phyloP scores from a whole-genome alignment of 1,139 yeast genomes.

The Blastobotrys arbuscula region DNA sequence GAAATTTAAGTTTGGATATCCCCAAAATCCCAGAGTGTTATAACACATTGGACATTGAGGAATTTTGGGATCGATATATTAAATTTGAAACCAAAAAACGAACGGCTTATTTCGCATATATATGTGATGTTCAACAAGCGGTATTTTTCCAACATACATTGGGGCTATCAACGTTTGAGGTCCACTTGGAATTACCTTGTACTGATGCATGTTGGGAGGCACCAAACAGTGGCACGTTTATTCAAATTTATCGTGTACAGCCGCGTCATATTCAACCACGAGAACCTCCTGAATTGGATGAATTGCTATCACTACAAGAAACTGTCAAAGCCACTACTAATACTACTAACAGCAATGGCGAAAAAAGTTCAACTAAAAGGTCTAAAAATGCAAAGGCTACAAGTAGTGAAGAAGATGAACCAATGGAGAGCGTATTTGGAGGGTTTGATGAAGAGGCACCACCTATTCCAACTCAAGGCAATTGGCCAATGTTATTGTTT shows the following conservation, averaged over 20 bases:
- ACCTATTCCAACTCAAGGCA: constrained; percentile 24
- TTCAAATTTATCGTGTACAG: constrained; percentile 31
- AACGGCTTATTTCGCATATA: constrained; percentile 33
- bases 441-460: constrained; percentile 1
- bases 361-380: background rate
- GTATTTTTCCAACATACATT: constrained; percentile 28
- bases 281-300: constrained; percentile 18
- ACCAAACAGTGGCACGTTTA: constrained; percentile 26
- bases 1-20: constrained; percentile 26
- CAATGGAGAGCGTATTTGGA: background rate
- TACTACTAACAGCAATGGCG: background rate
- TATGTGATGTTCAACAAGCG: constrained; percentile 34
- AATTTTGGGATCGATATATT: constrained; percentile 34
- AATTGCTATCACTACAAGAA: constrained; percentile 3
- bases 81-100: constrained; percentile 33
- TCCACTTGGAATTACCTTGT: constrained; percentile 40
- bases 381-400: background rate
- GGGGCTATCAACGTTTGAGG: constrained; percentile 35
- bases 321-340: too few species aligned
- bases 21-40: constrained; percentile 19
- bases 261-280: constrained; percentile 32
- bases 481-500: constrained; percentile 41
- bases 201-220: constrained; percentile 42
- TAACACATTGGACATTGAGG: constrained; percentile 16
- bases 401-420: constrained; percentile 3